These are phyloP conservation scores for Barnettozyma sucrosica DNA, from an alignment of 805 yeast species.

Conservation along the genomic window DNA sequence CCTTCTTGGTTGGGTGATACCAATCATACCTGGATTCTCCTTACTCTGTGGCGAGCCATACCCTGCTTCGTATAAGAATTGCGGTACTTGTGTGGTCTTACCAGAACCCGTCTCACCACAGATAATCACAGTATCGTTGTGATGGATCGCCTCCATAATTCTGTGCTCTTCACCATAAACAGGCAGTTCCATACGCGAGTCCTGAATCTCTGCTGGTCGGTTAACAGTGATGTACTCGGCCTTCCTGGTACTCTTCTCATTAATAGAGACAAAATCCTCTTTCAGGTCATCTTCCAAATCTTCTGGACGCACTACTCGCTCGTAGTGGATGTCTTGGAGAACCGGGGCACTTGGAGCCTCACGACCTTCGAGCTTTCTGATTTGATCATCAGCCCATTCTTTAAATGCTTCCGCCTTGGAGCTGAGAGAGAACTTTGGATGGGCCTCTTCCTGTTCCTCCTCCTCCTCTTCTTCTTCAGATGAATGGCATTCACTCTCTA, in stretches of 20 bases:
- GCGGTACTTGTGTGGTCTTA: constrained; percentile 97
- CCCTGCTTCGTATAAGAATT: constrained; percentile 88
- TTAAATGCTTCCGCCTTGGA: constrained; percentile 63
- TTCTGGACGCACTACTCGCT: constrained; percentile 56
- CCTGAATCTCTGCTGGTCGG: constrained; percentile 62
- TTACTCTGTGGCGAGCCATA: constrained; percentile 56
- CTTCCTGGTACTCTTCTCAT: constrained; percentile 44
- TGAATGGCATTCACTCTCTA: constrained; percentile 20
- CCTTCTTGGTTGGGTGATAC: constrained; percentile 92
- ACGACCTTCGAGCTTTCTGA: constrained; percentile 58
- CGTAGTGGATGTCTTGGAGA: constrained; percentile 34
- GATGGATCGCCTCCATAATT: constrained; percentile 93
- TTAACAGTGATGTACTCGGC: constrained; percentile 64
- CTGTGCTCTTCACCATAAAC: constrained; percentile 86
- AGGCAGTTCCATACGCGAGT: constrained; percentile 67
- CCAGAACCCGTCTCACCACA: constrained; percentile 99
- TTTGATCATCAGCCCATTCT: constrained; percentile 80
- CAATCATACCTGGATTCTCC: constrained; percentile 87
- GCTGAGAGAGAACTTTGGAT: constrained; percentile 38
- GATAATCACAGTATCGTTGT: constrained; percentile 81
- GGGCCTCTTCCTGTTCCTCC: too few species aligned
- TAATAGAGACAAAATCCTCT: constrained; percentile 55
- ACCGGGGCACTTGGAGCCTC: constrained; percentile 42
- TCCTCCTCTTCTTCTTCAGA: constrained; percentile 27
- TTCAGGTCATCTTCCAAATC: constrained; percentile 69